Percentiles rank a stretch among this genome's conserved stretches.
These are phyloP conservation scores for Dendrobium chrysotoxum DNA, from an alignment of 106 monocot species.

Conservation along the genomic window DNA sequence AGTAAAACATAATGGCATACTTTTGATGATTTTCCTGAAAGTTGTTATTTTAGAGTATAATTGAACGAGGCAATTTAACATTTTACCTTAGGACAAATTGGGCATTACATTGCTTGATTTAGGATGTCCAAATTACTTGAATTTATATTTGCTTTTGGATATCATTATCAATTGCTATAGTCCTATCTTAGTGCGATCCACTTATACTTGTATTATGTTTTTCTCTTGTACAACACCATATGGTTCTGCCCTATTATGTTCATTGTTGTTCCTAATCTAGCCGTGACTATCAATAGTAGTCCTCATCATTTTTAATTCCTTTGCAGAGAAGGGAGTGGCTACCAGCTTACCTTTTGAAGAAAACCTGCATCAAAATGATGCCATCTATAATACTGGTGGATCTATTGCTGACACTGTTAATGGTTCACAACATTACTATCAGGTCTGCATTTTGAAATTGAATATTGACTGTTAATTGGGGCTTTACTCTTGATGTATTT, in stretches of 20 bases:
- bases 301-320: background rate
- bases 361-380: constrained; percentile 12
- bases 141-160: background rate
- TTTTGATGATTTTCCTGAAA: no score
- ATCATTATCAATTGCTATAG: background rate
- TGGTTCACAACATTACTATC: constrained; percentile 35
- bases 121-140: background rate
- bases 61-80: no score
- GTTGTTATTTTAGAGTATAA: no score
- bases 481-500: background rate
- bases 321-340: constrained; percentile 32
- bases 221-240: background rate
- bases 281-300: background rate
- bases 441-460: constrained; percentile 26
- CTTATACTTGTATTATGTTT: background rate
- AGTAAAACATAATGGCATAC: no score
- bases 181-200: background rate
- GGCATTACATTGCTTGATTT: background rate
- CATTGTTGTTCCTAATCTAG: background rate
- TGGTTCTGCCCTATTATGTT: background rate
- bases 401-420: constrained; percentile 11
- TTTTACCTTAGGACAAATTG: no score
- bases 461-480: constrained; percentile 1
- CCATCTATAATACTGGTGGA: constrained; percentile 21
- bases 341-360: constrained; percentile 19